Conservation (phyloP, 2,329 filamentous ascomycete genomes). For the Apiospora rasikravindrae region DNA sequence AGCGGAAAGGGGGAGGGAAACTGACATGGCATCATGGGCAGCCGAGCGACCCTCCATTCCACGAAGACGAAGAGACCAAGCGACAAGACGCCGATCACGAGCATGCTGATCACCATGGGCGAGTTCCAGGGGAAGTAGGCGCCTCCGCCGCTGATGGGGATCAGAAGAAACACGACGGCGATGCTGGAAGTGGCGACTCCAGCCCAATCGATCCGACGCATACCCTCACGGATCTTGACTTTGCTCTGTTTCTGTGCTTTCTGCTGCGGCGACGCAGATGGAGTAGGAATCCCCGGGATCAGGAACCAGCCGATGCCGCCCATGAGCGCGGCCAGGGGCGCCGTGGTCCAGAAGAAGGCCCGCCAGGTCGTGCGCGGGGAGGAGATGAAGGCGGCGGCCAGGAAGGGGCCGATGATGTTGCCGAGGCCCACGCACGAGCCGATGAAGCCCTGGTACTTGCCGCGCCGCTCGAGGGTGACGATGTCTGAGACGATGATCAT, state of each 20-base stretch:
- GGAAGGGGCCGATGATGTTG: slow-evolving; percentile 52
- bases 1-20: slow-evolving; percentile 12
- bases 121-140: slow-evolving; percentile 62
- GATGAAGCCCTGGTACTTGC: slow-evolving; percentile 47
- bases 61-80: slow-evolving; percentile 56
- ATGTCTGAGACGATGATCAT: slow-evolving; percentile 47
- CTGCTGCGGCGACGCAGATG: slow-evolving; percentile 25
- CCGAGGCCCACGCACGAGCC: slow-evolving; percentile 50
- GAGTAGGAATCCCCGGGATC: slow-evolving; percentile 56
- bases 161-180: slow-evolving; percentile 64
- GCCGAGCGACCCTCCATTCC: slow-evolving; percentile 58
- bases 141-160: slow-evolving; percentile 65
- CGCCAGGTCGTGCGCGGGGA: slow-evolving; percentile 39
- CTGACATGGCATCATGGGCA: slow-evolving; percentile 63
- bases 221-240: slow-evolving; percentile 46
- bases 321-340: slow-evolving; percentile 53
- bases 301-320: slow-evolving; percentile 52
- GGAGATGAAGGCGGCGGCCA: slow-evolving; percentile 48
- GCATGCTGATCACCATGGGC: slow-evolving; percentile 64
- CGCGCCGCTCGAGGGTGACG: slow-evolving; percentile 41
- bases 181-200: slow-evolving; percentile 60
- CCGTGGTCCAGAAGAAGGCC: slow-evolving; percentile 51
- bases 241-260: slow-evolving; percentile 39
- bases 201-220: slow-evolving; percentile 63
- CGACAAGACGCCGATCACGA: slow-evolving; percentile 53